Evolutionary conservation across 2,329 filamentous ascomycete species (phyloP), one percentile per base, ranked within the genome.

Genomic region (Colletotrichum australisinense): DNA sequence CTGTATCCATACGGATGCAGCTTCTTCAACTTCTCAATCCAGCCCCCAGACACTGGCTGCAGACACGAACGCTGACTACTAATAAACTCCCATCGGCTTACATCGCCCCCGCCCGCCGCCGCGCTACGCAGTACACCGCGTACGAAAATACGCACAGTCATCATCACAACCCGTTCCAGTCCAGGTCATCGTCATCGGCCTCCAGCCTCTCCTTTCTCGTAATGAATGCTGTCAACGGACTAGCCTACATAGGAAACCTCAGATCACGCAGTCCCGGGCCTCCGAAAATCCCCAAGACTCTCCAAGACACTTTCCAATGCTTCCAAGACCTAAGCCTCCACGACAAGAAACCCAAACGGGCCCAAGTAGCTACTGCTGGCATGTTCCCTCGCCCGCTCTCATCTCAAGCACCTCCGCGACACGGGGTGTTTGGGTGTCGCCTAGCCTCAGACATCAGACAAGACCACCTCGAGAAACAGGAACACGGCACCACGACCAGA

Each of bases 371-470:
- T 24, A 32, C 35, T n/a, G n/a, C 24, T 67, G 28, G 63, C 56
- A 72, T 68, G 57, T 38, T 58, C 49, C 64, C 62, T 53, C 53
- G 22, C 38, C 19, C 59, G 66, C 38, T 52, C 65, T 52, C 49
- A 53, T 52, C 46, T 46, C 49, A 56, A 62, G 64, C 52, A 69
- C 70, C 59, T 63, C 59, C 66, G 70, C 70, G 55, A 72, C 70
- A 63, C 59, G 8, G 53, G 58, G 32, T 55, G 70, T 72, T 69
- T 72, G 66, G 59, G 58, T 32, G 65, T 52, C 59, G 28, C 52
- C 58, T 55, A 24, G 38, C 32, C 52, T 56, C 69, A 35, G 30
- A 68, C 69, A 68, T 24, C 64, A 56, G 42, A n/a, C 49, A 55
- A 53, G 60, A 35, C 60, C 28, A 35, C 60, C 28, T 58, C 46